Evolutionary conservation across 352 stramenopile species (phyloP), one percentile per base, ranked within the genome.

Genomic region (Phytopythium chamaehyphon): DNA sequence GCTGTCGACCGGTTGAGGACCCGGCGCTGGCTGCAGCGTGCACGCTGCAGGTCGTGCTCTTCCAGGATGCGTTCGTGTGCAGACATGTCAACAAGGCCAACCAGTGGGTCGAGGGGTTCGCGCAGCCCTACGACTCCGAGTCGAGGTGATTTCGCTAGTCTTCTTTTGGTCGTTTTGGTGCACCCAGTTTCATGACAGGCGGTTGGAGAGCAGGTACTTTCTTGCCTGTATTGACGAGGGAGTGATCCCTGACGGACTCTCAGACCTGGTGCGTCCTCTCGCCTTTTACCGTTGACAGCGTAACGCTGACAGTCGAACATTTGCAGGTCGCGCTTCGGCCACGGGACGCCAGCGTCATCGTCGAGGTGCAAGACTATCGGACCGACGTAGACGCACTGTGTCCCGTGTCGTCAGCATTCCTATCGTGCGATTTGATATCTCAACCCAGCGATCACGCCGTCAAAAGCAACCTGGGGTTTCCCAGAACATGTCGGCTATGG

Each of bases 61-160:
- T 87, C 53, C 62, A 64, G 22, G 69, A 89, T 23, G 78, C 65
- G 3, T 89, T 87, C 57, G 76, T 89, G 26, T 89, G 78, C 18
- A 73, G 74, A 18, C 76, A 89, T 47, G 72, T 66, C 35, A 84
- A 76, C 21, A 66, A 64, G 28, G 62, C 71, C 40, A 71, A 66
- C 31, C 69, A 79, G 31, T 71, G 67, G 40, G 54, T 87, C 47
- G 76, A 89, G 18, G 78, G 78, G 2, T 89, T 86, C 26, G 75
- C 73, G 14, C 78, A 89, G 61, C 78, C 78, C 19, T 89, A 87
- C 51, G 78, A 89, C 44, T 61, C 54, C n/a, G 76, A 82, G 18
- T 82, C 73, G 7, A 80, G 76, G 78, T 89, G 21, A 40, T 57
- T 60, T 10, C 28, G 5, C 28, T 33, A 9, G 9, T 9, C 9